These are phyloP conservation scores for Madurella mycetomatis DNA, from an alignment of 2,329 filamentous ascomycete genomes.

Conservation along the genomic window DNA sequence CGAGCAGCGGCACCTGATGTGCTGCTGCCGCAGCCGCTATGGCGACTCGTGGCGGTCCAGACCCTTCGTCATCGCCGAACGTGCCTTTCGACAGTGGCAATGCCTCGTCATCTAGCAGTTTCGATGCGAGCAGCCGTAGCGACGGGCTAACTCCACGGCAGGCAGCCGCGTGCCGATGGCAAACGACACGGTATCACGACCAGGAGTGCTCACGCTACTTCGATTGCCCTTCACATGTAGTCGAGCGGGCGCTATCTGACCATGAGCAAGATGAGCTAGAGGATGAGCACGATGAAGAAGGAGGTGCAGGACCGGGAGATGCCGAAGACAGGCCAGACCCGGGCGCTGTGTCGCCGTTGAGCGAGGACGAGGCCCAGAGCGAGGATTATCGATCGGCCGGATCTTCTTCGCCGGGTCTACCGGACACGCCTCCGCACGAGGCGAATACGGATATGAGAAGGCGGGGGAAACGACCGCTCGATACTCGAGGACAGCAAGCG, in stretches of 20 bases:
- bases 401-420: constrained; percentile 2
- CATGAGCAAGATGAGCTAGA: constrained; percentile 20
- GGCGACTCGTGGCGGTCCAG: constrained; percentile 32
- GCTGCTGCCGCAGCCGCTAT: constrained; percentile 23
- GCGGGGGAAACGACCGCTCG: not conserved
- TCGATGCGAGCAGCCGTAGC: constrained; percentile 3
- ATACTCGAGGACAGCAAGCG: not conserved
- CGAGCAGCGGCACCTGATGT: constrained; percentile 1
- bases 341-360: constrained; percentile 13
- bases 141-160: not conserved
- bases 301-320: not conserved
- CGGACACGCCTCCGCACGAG: not conserved
- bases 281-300: constrained; percentile 10
- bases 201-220: constrained; percentile 45
- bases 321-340: not conserved
- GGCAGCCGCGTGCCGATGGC: constrained; percentile 35
- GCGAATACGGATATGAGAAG: not conserved
- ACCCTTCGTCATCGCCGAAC: constrained; percentile 11
- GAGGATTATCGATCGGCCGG: not conserved
- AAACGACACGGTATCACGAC: constrained; percentile 36
- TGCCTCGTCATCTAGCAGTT: constrained; percentile 24
- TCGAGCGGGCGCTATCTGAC: constrained; percentile 37
- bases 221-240: constrained; percentile 45
- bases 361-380: constrained; percentile 1
- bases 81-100: constrained; percentile 13